phyloP scores from a whole-genome alignment of 331 rosid species.

The Erythrophleum ivorense region DNA sequence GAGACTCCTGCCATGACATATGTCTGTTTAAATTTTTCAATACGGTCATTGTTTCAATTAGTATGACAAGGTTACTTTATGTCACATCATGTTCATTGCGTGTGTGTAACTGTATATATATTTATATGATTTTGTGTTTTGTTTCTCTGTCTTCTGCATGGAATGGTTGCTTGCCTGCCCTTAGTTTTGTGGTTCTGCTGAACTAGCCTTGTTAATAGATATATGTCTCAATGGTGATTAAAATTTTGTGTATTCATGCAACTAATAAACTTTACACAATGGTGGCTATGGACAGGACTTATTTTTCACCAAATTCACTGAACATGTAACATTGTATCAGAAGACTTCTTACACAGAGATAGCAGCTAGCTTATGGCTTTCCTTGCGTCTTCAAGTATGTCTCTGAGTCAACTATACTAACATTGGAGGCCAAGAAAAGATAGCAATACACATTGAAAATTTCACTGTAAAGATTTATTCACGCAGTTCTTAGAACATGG shows the following conservation, averaged over 20 bases:
- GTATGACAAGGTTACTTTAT: not conserved
- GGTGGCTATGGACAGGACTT: conserved; percentile 62
- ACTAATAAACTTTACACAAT: conserved; percentile 36
- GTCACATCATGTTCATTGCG: not conserved
- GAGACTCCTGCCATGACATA: conserved; percentile 11
- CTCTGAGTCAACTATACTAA: conserved; percentile 6
- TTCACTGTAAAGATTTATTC: conserved; percentile 31
- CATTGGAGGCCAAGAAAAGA: conserved; percentile 25
- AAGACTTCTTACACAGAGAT: conserved; percentile 88
- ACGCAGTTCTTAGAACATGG: not conserved
- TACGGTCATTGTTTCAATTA: not conserved
- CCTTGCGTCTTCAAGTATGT: conserved; percentile 92
- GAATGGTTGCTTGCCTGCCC: conserved; percentile 31
- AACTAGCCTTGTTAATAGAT: conserved; percentile 24
- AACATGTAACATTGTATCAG: conserved; percentile 77
- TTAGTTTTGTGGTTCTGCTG: conserved; percentile 28
- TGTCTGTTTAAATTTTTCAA: not conserved
- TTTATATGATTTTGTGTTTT: not conserved
- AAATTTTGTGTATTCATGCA: conserved; percentile 8
- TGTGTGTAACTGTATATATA: not conserved
- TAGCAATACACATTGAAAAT: conserved; percentile 18
- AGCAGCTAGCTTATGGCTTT: conserved; percentile 97
- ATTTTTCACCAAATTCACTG: conserved; percentile 71
- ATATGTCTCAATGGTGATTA: conserved; percentile 13
- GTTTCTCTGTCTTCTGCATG: conserved; percentile 25